Base-by-base conservation (phyloP, 805 yeast species). In the Helenozyma baotianmanensis region DNA sequence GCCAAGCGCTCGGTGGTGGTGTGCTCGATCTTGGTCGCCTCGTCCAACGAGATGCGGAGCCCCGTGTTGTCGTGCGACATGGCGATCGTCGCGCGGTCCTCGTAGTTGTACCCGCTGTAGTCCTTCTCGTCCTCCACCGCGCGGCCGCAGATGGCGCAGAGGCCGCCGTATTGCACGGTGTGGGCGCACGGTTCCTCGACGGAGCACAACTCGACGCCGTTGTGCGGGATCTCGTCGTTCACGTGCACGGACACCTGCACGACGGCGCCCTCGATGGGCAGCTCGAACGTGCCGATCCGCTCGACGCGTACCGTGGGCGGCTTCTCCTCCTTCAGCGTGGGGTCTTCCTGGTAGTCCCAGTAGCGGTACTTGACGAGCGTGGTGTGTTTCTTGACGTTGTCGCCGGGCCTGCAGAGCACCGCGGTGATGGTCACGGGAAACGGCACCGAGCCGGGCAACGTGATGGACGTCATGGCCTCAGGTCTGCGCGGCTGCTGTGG, bases 81-180 rank as follows among this genome's bases (percentile, higher is more conserved):
- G 19, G 87, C 62, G 18, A 88, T 82, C 1, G 90, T 83, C 11
- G 95, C 95, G 18, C 95, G 60, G 39, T 80, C 85, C 39, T 74
- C 75, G 47, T 75, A 75, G 39, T 65, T 71, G 54, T 70, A 78
- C 4, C 89, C 88, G 3, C 80, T 62, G 51, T 86, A 87, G 54
- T 89, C 97, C 34, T 70, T 68, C 30, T 76, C 81, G 39, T 67
- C 72, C 32, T 74, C 82, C 8, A 92, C 72, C 6, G 84, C 74
- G 37, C 76, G 77, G 5, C 97, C 97, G 56, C 98, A 90, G 14
- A 86, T 59, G 0, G 96, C 97, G 63, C 98, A 90, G 26, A 90
- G 68, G 0, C 97, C 97, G 10, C 95, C 96, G 52, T 82, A 92
- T 47, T 92, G 97, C 17, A 92, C 88, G 1, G 90, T 76, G 58